Evolutionary conservation across 2,329 filamentous ascomycete genomes (phyloP).

Genomic region (Chaetothyriales sp.): DNA sequence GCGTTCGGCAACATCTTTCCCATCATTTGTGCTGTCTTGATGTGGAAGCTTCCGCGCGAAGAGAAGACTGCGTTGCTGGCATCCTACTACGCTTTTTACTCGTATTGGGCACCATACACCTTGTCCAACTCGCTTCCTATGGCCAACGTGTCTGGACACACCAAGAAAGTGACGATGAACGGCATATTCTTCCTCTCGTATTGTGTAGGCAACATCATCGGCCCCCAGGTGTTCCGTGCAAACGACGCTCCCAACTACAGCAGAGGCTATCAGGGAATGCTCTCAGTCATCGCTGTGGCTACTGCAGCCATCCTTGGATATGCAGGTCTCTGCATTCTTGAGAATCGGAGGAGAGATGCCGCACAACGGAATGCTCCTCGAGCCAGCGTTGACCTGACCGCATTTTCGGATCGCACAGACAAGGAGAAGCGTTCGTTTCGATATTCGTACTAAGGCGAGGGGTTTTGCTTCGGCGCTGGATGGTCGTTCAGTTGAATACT

Average conservation of each 20-base stretch:
- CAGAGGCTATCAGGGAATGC: too few species aligned
- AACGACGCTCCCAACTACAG: neutral
- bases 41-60: conserved; percentile 23
- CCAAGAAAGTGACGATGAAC: conserved; percentile 39
- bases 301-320: too few species aligned
- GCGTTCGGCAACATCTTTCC: conserved; percentile 18
- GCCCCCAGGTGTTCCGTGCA: conserved; percentile 18
- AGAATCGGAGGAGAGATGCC: too few species aligned
- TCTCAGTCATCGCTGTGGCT: too few species aligned
- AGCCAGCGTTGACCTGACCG: too few species aligned
- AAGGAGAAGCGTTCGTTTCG: too few species aligned
- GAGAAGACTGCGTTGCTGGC: conserved; percentile 23
- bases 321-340: too few species aligned
- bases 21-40: conserved; percentile 19
- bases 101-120: conserved; percentile 23
- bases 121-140: conserved; percentile 20
- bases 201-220: conserved; percentile 42
- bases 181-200: conserved; percentile 34
- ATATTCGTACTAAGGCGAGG: too few species aligned
- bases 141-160: conserved; percentile 42
- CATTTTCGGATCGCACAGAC: too few species aligned
- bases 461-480: too few species aligned
- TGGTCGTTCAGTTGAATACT: too few species aligned
- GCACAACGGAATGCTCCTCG: too few species aligned
- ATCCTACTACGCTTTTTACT: conserved; percentile 27